Conservation (phyloP, 2,329 filamentous ascomycete species). For the Talaromyces sp. region DNA sequence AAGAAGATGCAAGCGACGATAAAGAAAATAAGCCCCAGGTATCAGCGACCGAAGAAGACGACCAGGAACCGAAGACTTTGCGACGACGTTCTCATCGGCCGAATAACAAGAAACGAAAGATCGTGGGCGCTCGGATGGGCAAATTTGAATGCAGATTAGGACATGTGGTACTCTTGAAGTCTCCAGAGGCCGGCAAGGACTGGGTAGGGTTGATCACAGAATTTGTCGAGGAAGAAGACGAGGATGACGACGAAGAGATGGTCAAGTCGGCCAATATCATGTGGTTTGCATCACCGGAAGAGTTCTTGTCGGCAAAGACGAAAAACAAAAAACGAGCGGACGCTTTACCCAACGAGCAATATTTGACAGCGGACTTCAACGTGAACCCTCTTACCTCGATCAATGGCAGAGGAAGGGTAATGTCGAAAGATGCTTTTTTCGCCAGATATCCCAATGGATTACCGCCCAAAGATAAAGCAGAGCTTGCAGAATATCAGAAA, state of each 20-base stretch:
- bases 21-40: slow-evolving; percentile 23
- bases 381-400: slow-evolving; percentile 83
- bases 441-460: slow-evolving; percentile 70
- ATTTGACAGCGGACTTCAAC: slow-evolving; percentile 85
- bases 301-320: slow-evolving; percentile 70
- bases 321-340: slow-evolving; percentile 79
- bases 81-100: slow-evolving; percentile 33
- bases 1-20: slow-evolving; percentile 28
- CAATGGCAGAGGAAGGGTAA: slow-evolving; percentile 79
- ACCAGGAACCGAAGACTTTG: slow-evolving; percentile 27
- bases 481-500: slow-evolving; percentile 74
- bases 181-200: slow-evolving; percentile 79
- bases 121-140: slow-evolving; percentile 80
- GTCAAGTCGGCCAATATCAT: slow-evolving; percentile 80
- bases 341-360: slow-evolving; percentile 82
- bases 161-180: slow-evolving; percentile 82
- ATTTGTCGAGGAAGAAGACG: slow-evolving; percentile 72
- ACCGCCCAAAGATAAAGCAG: slow-evolving; percentile 60
- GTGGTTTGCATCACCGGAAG: slow-evolving; percentile 87
- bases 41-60: slow-evolving; percentile 22
- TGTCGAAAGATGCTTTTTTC: slow-evolving; percentile 70
- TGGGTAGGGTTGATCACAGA: slow-evolving; percentile 90
- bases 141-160: slow-evolving; percentile 76
- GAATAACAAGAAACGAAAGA: slow-evolving; percentile 46
- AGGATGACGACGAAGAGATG: slow-evolving; percentile 54